phyloP scores from a whole-genome alignment of 192 early-diverging fungal genomes.

The Gigaspora rosea region DNA sequence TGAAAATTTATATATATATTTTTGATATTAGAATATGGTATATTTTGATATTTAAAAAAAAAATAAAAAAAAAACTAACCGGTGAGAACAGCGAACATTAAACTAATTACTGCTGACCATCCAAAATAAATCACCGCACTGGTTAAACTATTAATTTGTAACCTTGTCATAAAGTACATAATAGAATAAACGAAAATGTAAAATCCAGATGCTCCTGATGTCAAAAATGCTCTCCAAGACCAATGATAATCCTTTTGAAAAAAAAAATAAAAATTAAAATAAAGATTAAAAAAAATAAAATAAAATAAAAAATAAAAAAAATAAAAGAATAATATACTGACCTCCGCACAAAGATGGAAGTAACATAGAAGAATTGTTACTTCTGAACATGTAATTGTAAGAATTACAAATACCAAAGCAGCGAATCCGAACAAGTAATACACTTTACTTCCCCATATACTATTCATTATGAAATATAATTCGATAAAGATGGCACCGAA shows the following conservation, averaged over 20 bases:
- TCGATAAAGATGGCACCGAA: conserved; percentile 96
- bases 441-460: conserved; percentile 89
- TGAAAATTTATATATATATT: neutral
- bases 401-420: conserved; percentile 83
- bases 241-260: conserved; percentile 63
- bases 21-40: neutral
- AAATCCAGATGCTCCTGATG: conserved; percentile 78
- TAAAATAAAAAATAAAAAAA: conserved; percentile 21
- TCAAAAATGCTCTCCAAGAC: conserved; percentile 90
- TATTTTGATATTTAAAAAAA: conserved; percentile 27
- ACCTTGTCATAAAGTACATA: conserved; percentile 79
- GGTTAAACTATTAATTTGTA: conserved; percentile 78
- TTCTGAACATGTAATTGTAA: conserved; percentile 82
- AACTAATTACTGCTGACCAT: conserved; percentile 76
- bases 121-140: conserved; percentile 89
- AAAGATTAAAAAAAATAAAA: conserved; percentile 37
- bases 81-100: conserved; percentile 74
- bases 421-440: conserved; percentile 96
- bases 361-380: conserved; percentile 89
- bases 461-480: conserved; percentile 95
- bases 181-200: conserved; percentile 91
- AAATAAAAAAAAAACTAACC: conserved; percentile 36
- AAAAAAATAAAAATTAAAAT: neutral
- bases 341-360: conserved; percentile 86
- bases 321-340: neutral